Percentiles rank a stretch among this genome's conserved stretches.
phyloP scores from a whole-genome alignment of 768 basidiomycete genomes.

The Lactarius akahatsu region DNA sequence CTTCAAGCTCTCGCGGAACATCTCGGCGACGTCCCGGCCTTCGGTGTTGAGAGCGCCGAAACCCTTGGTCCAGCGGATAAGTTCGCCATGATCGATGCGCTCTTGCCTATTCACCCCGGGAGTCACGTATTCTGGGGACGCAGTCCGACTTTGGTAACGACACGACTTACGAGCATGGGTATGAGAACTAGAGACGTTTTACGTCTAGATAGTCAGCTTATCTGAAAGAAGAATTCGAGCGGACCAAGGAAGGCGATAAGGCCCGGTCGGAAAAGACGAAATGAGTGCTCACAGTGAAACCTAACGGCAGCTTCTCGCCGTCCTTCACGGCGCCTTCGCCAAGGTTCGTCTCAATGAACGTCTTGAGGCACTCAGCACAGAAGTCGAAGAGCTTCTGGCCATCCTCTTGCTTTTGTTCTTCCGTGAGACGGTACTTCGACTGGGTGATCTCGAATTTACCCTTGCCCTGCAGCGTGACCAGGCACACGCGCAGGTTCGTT shows the following conservation, averaged over 20 bases:
- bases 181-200: conserved; percentile 68
- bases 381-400: conserved; percentile 96
- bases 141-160: conserved; percentile 14
- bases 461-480: conserved; percentile 85
- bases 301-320: conserved; percentile 71
- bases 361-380: conserved; percentile 90
- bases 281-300: conserved; percentile 81
- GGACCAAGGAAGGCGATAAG: conserved; percentile 21
- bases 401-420: conserved; percentile 98
- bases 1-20: conserved; percentile 82
- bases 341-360: conserved; percentile 78
- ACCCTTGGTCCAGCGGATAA: conserved; percentile 99
- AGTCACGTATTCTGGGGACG: conserved; percentile 3
- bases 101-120: conserved; percentile 60
- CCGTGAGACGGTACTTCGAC: conserved; percentile 93
- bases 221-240: conserved; percentile 11
- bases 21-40: conserved; percentile 86
- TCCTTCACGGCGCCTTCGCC: conserved; percentile 50
- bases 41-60: conserved; percentile 92
- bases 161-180: conserved; percentile 80
- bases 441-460: conserved; percentile 99
- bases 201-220: conserved; percentile 25
- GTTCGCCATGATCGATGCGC: conserved; percentile 87
- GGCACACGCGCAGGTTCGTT: conserved; percentile 97
- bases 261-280: conserved; percentile 16